Percentiles rank a stretch among this genome's conserved stretches.
These are phyloP conservation scores for Talaromyces albobiverticillius DNA, from an alignment of 2,329 filamentous ascomycete genomes.

Conservation along the genomic window DNA sequence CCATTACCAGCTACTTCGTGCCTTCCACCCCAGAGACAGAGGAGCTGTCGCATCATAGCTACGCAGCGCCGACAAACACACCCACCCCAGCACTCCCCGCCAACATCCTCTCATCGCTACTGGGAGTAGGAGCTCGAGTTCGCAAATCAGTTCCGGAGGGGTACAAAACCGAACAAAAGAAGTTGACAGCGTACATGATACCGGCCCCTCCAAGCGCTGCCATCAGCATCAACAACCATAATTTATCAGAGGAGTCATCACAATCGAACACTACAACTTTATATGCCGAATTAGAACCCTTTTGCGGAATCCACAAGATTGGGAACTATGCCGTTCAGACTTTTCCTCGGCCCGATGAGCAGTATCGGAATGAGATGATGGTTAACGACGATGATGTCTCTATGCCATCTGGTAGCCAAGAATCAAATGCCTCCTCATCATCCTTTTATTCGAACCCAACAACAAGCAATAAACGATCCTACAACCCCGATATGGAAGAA, in stretches of 20 bases:
- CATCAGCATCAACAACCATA: neutral
- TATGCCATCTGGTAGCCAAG: conserved; percentile 41
- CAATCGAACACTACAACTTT: neutral
- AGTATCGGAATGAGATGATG: conserved; percentile 18
- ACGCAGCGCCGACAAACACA: conserved; percentile 37
- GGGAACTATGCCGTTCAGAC: conserved; percentile 64
- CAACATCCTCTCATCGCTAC: conserved; percentile 73
- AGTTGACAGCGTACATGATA: conserved; percentile 21
- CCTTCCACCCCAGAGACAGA: conserved; percentile 19
- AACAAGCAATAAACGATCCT: conserved; percentile 40
- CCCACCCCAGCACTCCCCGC: conserved; percentile 57
- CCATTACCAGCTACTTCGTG: conserved; percentile 40
- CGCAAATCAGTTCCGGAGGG: conserved; percentile 91
- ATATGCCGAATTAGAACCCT: conserved; percentile 67
- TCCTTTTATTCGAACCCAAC: conserved; percentile 24
- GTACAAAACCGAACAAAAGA: conserved; percentile 67
- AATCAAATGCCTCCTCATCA: conserved; percentile 25
- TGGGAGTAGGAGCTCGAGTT: conserved; percentile 90
- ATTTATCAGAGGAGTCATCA: neutral
- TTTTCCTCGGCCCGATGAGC: conserved; percentile 37
- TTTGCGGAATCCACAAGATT: conserved; percentile 75
- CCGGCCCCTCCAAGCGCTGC: too few species aligned
- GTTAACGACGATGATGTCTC: conserved; percentile 34
- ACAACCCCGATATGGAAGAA: conserved; percentile 38
- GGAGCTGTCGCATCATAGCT: conserved; percentile 37